Evolutionary conservation across 148 eudicot genomes (phyloP).

Genomic region (Fallopia convolvulus): DNA sequence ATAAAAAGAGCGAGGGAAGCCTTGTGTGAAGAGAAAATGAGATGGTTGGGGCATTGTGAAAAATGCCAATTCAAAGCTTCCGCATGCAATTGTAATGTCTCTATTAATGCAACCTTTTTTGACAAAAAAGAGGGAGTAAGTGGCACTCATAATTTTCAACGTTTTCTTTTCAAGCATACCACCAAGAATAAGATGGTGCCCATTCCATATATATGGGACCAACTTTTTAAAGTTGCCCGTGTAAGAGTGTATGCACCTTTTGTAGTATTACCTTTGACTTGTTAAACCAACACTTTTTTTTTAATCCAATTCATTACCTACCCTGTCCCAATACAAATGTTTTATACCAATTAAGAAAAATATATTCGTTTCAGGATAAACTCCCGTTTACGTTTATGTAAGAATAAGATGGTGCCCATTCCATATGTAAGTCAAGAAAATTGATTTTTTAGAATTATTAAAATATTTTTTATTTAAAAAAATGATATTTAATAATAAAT

Average conservation of each 20-base stretch:
- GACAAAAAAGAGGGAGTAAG: background rate
- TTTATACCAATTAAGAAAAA: no score
- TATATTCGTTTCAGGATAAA: no score
- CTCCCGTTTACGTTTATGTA: no score
- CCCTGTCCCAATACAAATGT: no score
- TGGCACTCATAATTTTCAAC: background rate
- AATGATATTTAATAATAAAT: no score
- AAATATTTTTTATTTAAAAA: no score
- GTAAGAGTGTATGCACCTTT: background rate
- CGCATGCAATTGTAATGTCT: conserved; percentile 3
- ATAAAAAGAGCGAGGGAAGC: background rate
- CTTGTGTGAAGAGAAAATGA: background rate
- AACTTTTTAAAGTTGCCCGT: background rate
- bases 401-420: no score
- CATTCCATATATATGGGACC: background rate
- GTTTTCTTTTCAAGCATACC: background rate
- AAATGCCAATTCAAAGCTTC: background rate
- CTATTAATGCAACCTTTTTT: conserved; percentile 3
- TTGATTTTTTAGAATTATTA: no score
- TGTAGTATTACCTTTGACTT: background rate
- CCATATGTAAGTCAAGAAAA: no score
- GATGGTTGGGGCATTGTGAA: background rate
- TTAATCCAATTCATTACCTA: no score
- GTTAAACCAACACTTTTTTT: no score
- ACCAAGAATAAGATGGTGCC: background rate